These are phyloP conservation scores for Phytophthora pseudosyringae DNA, from an alignment of 352 stramenopile genomes.

Conservation along the genomic window DNA sequence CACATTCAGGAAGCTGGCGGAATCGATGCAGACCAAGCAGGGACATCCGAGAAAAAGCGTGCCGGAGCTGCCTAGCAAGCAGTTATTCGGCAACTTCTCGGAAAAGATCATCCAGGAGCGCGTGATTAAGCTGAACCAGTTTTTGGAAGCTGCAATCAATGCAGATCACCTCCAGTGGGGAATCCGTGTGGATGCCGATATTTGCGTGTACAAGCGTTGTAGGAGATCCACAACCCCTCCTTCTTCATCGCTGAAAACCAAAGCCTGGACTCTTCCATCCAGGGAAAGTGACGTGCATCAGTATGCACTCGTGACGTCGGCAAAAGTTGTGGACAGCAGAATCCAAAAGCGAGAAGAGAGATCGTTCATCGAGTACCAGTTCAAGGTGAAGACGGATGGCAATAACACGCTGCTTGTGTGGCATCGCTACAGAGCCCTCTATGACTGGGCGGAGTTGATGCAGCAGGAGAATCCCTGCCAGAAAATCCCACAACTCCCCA, in stretches of 20 bases:
- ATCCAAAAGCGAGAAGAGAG: slow-evolving; percentile 11
- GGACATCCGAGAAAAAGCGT: slow-evolving; percentile 57
- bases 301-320: slow-evolving; percentile 10
- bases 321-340: slow-evolving; percentile 16
- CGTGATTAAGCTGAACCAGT: slow-evolving; percentile 62
- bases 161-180: slow-evolving; percentile 63
- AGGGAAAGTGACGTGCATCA: slow-evolving; percentile 5
- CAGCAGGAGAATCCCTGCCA: slow-evolving; percentile 5
- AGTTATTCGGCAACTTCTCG: slow-evolving; percentile 63
- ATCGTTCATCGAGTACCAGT: slow-evolving; percentile 22
- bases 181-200: slow-evolving; percentile 33
- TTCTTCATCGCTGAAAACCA: slow-evolving; percentile 13
- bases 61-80: slow-evolving; percentile 61
- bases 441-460: slow-evolving; percentile 14
- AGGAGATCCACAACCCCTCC: slow-evolving; percentile 18
- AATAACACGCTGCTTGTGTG: slow-evolving; percentile 21
- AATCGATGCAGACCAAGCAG: slow-evolving; percentile 57
- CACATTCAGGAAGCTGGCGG: slow-evolving; percentile 64
- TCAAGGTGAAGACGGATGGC: slow-evolving; percentile 20
- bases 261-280: slow-evolving; percentile 11
- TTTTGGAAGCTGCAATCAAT: slow-evolving; percentile 59
- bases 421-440: slow-evolving; percentile 16
- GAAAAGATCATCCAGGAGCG: slow-evolving; percentile 68
- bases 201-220: slow-evolving; percentile 60
- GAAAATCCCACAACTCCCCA: slow-evolving; percentile 58